Percentiles rank a stretch among this genome's conserved stretches.
These are phyloP conservation scores for Aspergillus unguis DNA, from an alignment of 2,329 filamentous ascomycete species.

Conservation along the genomic window DNA sequence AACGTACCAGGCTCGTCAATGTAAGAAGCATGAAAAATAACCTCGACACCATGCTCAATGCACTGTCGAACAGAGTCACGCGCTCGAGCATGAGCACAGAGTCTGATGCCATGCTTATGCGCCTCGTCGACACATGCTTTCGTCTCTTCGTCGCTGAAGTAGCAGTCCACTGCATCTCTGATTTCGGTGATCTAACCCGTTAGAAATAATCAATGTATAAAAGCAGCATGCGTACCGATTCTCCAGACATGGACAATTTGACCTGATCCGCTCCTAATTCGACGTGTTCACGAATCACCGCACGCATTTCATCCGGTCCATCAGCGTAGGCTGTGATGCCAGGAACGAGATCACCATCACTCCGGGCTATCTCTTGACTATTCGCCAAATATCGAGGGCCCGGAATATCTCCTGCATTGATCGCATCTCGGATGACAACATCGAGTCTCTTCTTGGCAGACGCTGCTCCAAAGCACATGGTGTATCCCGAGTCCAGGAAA, in stretches of 20 bases:
- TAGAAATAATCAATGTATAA: not conserved
- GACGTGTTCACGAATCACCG: constrained; percentile 36
- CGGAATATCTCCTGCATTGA: constrained; percentile 49
- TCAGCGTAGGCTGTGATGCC: constrained; percentile 45
- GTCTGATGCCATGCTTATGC: constrained; percentile 29
- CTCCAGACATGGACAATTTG: constrained; percentile 38
- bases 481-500: constrained; percentile 51
- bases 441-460: constrained; percentile 48
- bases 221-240: constrained; percentile 15
- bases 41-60: constrained; percentile 45
- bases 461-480: constrained; percentile 46
- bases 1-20: constrained; percentile 38
- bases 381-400: constrained; percentile 50
- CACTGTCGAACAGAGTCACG: constrained; percentile 46
- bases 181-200: constrained; percentile 18
- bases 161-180: constrained; percentile 38
- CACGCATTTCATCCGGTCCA: constrained; percentile 36
- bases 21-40: constrained; percentile 49
- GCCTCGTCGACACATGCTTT: constrained; percentile 49
- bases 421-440: constrained; percentile 48
- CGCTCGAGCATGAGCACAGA: constrained; percentile 48
- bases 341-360: constrained; percentile 45
- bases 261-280: constrained; percentile 41
- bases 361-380: constrained; percentile 47
- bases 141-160: constrained; percentile 47